These are phyloP conservation scores for Alternaria ventricosa DNA, from an alignment of 2,329 filamentous ascomycete species.

Conservation along the genomic window DNA sequence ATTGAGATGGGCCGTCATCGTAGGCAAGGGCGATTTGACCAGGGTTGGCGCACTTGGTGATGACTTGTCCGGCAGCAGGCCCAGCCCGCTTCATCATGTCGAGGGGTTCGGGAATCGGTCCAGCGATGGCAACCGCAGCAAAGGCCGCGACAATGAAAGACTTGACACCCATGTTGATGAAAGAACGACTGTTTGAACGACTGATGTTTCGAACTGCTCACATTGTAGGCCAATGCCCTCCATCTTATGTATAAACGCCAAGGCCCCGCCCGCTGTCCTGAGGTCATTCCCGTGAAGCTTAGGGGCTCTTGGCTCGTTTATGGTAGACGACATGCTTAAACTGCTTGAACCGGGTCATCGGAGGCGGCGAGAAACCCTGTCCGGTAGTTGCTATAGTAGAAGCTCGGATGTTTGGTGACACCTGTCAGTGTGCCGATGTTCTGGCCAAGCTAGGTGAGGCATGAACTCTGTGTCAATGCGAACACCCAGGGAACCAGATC, in stretches of 20 bases:
- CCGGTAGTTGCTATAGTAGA: background rate
- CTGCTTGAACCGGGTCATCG: conserved; percentile 26
- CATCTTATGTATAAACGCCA: conserved; percentile 22
- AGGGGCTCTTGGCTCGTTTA: conserved; percentile 39
- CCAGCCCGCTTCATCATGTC: conserved; percentile 36
- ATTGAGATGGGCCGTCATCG: conserved; percentile 46
- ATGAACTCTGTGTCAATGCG: background rate
- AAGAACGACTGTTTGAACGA: background rate
- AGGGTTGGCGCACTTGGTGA: conserved; percentile 37
- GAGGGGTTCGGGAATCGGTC: conserved; percentile 34
- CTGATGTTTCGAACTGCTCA: background rate
- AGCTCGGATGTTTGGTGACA: background rate
- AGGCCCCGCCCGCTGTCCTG: background rate
- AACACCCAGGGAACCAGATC: background rate
- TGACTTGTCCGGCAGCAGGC: conserved; percentile 37
- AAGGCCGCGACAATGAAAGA: conserved; percentile 30
- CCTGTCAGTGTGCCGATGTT: background rate
- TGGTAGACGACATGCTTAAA: conserved; percentile 29
- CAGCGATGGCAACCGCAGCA: conserved; percentile 25
- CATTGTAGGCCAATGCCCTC: background rate
- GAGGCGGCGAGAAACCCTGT: conserved; percentile 9
- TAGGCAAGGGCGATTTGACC: conserved; percentile 44
- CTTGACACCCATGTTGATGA: conserved; percentile 30
- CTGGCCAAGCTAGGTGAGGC: background rate
- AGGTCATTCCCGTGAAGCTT: conserved; percentile 17